Base-by-base conservation (phyloP, 306 rosid genomes). In the Vigna unguiculata region DNA sequence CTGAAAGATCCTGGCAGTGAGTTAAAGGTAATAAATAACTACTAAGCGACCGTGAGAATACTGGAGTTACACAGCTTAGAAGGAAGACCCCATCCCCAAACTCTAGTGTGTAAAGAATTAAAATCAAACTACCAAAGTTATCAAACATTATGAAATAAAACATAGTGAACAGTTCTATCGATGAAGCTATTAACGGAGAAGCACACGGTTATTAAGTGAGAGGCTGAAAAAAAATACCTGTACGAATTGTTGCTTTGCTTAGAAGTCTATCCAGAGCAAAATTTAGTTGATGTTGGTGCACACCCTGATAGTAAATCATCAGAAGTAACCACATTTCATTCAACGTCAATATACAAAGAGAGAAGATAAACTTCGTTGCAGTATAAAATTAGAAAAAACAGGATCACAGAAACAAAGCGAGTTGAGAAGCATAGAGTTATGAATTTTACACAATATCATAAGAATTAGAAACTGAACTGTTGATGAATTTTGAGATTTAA, bases 151-250 rank as follows among this genome's bases (percentile, higher is more conserved):
- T 22, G 32, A 57, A 2, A 61, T 36, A 38, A 72, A 52, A 38
- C 41, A 74, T 38, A 48, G 11, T 5, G 38, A 17, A 67, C 2
- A 10, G 5, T 17, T 72, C 17, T 14, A 71, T 1, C 17, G 22
- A 74, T 54, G 57, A 78, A 25, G 61, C 13, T 62, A 49, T 20
- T 52, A 65, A 20, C 30, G 7, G 43, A 57, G 65, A 43, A 38
- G 5, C 49, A 32, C 12, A 62, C 7, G 46, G 20, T 7, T 51
- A 25, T 48, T 1, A 12, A 75, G 54, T 32, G 30, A 28, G 45
- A 72, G 75, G 41, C 36, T 51, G 28, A 78, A 70, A 82, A 65
- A 43, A 49, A 68, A 80, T 64, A 93, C 97, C 97, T 88, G 89
- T 15, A 34, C 53, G 30, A 32, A 78, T 34, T 12, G 75, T 43